Conservation (phyloP, 2,329 filamentous ascomycete genomes). For the Plenodomus tracheiphilus region DNA sequence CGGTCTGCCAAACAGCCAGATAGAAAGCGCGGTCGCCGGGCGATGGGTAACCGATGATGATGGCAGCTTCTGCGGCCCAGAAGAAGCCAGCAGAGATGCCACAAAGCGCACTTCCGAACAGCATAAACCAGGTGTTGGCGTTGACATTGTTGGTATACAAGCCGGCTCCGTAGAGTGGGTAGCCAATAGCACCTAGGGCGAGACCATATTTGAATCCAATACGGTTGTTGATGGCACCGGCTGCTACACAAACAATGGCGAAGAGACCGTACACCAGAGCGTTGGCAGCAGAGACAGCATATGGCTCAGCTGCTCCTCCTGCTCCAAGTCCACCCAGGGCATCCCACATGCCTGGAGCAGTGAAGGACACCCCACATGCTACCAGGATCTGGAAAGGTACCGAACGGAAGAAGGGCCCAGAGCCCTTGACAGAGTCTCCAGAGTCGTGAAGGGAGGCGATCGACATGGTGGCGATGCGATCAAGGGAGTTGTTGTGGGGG, state of each 20-base stretch:
- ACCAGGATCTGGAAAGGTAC: constrained; percentile 40
- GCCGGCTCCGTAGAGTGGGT: constrained; percentile 48
- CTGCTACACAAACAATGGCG: constrained; percentile 34
- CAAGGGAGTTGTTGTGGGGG: not conserved
- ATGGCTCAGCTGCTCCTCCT: constrained; percentile 40
- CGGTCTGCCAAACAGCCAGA: constrained; percentile 41
- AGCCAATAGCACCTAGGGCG: constrained; percentile 49
- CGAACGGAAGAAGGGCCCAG: constrained; percentile 34
- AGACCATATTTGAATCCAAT: constrained; percentile 42
- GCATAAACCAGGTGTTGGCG: constrained; percentile 47
- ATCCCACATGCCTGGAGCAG: constrained; percentile 42
- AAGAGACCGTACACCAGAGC: constrained; percentile 40
- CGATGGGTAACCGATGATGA: constrained; percentile 48
- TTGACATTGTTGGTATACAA: constrained; percentile 46
- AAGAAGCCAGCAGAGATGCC: constrained; percentile 49
- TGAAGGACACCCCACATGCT: constrained; percentile 40
- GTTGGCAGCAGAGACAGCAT: constrained; percentile 39
- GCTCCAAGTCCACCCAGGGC: constrained; percentile 38
- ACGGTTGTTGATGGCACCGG: constrained; percentile 45
- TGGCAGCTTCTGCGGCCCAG: constrained; percentile 49
- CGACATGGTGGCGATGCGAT: constrained; percentile 12
- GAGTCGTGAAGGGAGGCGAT: constrained; percentile 10
- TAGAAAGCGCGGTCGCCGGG: constrained; percentile 43
- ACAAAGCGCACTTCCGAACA: constrained; percentile 44
- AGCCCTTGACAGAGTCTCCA: constrained; percentile 16